Conservation (phyloP, 352 stramenopile species). For the Phytophthora vignae region DNA sequence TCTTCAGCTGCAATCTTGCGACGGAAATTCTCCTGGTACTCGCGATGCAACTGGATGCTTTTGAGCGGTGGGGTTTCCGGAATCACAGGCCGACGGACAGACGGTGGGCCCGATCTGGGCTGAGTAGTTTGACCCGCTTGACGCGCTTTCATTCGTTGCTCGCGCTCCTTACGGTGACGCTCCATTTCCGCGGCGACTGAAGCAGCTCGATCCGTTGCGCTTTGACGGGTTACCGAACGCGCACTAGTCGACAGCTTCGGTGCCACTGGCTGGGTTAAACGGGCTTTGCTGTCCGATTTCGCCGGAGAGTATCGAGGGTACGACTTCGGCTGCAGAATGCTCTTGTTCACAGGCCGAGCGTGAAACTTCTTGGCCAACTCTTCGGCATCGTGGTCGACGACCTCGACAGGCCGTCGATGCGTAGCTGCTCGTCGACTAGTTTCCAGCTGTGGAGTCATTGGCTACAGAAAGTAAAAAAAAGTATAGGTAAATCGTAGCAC, state of each 20-base stretch:
- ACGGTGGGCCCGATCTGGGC: slow-evolving; percentile 17
- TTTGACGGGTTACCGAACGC: slow-evolving; percentile 41
- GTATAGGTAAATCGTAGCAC: background rate
- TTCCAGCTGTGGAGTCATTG: slow-evolving; percentile 72
- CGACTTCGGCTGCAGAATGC: slow-evolving; percentile 56
- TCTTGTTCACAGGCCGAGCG: slow-evolving; percentile 64
- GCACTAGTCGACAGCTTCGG: slow-evolving; percentile 56
- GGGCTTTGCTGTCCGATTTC: slow-evolving; percentile 38
- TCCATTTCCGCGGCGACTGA: slow-evolving; percentile 47
- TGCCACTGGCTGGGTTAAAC: slow-evolving; percentile 53
- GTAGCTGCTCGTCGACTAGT: slow-evolving; percentile 63
- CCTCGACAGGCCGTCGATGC: slow-evolving; percentile 62
- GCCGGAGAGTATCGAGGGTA: slow-evolving; percentile 38
- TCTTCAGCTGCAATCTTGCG: slow-evolving; percentile 66
- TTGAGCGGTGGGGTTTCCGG: slow-evolving; percentile 79
- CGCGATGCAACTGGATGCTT: slow-evolving; percentile 71
- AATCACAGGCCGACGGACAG: slow-evolving; percentile 52
- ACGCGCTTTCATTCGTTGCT: slow-evolving; percentile 45
- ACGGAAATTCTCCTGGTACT: slow-evolving; percentile 80
- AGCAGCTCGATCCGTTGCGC: slow-evolving; percentile 40
- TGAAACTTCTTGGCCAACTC: slow-evolving; percentile 86
- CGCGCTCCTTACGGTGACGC: slow-evolving; percentile 51
- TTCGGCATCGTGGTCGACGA: slow-evolving; percentile 75
- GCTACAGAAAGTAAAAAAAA: slow-evolving; percentile 32
- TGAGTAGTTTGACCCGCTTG: slow-evolving; percentile 19